A percentile compares a stretch with the other conserved stretches of the same genome.
Evolutionary conservation across 805 yeast genomes (phyloP).

Genomic region (Hemisphaericaspora nanyangensis): DNA sequence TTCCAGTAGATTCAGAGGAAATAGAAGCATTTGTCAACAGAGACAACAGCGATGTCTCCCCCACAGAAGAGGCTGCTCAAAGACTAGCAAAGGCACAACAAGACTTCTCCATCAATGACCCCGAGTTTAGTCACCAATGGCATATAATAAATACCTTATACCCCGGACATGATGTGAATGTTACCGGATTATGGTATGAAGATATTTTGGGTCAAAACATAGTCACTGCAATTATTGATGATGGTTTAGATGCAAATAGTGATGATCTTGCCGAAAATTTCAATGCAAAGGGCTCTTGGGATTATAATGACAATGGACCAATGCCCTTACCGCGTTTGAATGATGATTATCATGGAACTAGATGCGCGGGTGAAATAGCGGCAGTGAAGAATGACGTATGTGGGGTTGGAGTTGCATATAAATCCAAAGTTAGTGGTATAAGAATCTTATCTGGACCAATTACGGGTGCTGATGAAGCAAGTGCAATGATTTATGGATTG

Average conservation of each 20-base stretch:
- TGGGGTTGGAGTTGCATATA: slow-evolving; percentile 96
- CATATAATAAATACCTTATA: slow-evolving; percentile 72
- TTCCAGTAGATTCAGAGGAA: slow-evolving; percentile 29
- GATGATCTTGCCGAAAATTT: slow-evolving; percentile 70
- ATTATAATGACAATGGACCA: slow-evolving; percentile 72
- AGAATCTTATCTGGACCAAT: slow-evolving; percentile 81
- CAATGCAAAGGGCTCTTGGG: slow-evolving; percentile 83
- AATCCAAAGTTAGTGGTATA: slow-evolving; percentile 82
- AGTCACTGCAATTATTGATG: slow-evolving; percentile 88
- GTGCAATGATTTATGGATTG: slow-evolving; percentile 74
- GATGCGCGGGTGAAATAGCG: slow-evolving; percentile 98
- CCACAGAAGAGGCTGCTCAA: slow-evolving; percentile 49
- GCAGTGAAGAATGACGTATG: slow-evolving; percentile 82
- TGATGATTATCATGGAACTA: slow-evolving; percentile 92
- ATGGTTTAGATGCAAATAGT: slow-evolving; percentile 83
- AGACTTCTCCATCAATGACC: slow-evolving; percentile 69
- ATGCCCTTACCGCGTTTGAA: slow-evolving; percentile 75
- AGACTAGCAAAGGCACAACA: slow-evolving; percentile 44
- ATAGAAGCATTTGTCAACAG: not conserved
- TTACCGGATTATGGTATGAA: slow-evolving; percentile 77
- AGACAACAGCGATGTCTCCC: slow-evolving; percentile 4
- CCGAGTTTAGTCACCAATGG: slow-evolving; percentile 85
- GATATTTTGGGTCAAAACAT: slow-evolving; percentile 79
- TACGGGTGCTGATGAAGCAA: slow-evolving; percentile 86
- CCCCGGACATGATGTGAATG: slow-evolving; percentile 85